These are phyloP conservation scores for Xylaria acuta DNA, from an alignment of 495 filamentous ascomycete species.

Conservation along the genomic window DNA sequence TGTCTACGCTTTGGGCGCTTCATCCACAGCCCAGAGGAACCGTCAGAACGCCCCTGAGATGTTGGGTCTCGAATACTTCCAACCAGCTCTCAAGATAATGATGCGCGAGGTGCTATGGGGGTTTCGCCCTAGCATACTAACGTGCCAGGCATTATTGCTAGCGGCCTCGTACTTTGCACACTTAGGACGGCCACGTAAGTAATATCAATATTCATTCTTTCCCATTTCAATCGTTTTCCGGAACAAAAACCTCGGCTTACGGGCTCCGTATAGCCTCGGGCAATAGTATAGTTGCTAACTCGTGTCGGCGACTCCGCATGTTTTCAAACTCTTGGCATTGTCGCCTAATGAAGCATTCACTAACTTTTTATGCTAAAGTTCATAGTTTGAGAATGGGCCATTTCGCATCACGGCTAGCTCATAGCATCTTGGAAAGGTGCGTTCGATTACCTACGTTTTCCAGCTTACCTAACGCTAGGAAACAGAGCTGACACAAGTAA, in stretches of 20 bases:
- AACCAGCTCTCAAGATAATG: slow-evolving; percentile 44
- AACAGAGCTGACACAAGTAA: slow-evolving; percentile 23
- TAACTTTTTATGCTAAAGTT: slow-evolving; percentile 21
- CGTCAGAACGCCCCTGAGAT: slow-evolving; percentile 36
- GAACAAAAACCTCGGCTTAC: not conserved
- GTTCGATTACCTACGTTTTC: not conserved
- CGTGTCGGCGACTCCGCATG: not conserved
- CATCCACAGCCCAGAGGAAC: slow-evolving; percentile 27
- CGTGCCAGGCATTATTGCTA: slow-evolving; percentile 45
- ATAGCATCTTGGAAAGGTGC: slow-evolving; percentile 41
- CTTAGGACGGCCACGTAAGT: slow-evolving; percentile 39
- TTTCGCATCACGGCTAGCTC: slow-evolving; percentile 39
- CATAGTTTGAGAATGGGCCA: slow-evolving; percentile 46
- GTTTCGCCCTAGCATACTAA: slow-evolving; percentile 37
- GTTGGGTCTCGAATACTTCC: slow-evolving; percentile 43
- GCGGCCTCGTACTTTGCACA: slow-evolving; percentile 46
- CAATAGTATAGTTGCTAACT: not conserved
- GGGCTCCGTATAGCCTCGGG: not conserved
- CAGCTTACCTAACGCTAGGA: not conserved
- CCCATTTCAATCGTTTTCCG: not conserved
- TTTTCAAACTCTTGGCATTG: not conserved
- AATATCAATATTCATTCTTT: not conserved
- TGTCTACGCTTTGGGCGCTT: slow-evolving; percentile 44
- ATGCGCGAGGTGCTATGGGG: slow-evolving; percentile 41
- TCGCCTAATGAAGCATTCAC: not conserved